These are phyloP conservation scores for Agaricales sp. DNA, from an alignment of 1,284 basidiomycete genomes.

Conservation along the genomic window DNA sequence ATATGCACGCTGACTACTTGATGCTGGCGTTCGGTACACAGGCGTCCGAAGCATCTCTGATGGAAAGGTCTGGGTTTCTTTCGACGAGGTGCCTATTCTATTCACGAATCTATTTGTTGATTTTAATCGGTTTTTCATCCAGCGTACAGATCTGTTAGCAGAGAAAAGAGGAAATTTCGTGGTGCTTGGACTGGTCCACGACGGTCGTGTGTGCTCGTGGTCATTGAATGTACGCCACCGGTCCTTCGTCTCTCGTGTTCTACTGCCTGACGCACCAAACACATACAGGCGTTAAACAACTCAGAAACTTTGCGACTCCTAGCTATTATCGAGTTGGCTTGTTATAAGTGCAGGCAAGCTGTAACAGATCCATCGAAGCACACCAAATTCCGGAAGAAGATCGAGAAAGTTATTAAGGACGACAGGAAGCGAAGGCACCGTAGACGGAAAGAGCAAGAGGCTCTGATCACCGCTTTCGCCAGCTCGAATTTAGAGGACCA, in stretches of 20 bases:
- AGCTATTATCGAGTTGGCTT: constrained; percentile 72
- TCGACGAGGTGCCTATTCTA: constrained; percentile 56
- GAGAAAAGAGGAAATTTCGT: constrained; percentile 79
- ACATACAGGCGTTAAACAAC: constrained; percentile 58
- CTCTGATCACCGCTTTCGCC: constrained; percentile 68
- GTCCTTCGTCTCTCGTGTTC: background rate
- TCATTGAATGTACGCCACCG: constrained; percentile 53
- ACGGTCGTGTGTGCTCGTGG: constrained; percentile 67
- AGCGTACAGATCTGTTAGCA: constrained; percentile 66
- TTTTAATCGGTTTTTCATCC: too few species aligned
- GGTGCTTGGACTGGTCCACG: constrained; percentile 66
- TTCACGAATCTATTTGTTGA: too few species aligned
- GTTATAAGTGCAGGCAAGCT: constrained; percentile 60
- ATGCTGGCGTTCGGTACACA: too few species aligned
- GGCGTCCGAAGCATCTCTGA: constrained; percentile 58
- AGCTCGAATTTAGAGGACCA: constrained; percentile 41
- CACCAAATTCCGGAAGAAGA: constrained; percentile 50
- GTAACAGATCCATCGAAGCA: constrained; percentile 53
- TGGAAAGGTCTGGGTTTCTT: constrained; percentile 53
- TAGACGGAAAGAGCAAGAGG: constrained; percentile 69
- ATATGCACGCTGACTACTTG: too few species aligned
- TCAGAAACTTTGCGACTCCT: constrained; percentile 69
- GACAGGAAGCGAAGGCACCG: constrained; percentile 69
- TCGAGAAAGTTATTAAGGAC: constrained; percentile 70
- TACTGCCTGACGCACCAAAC: background rate